Evolutionary conservation across 1,139 yeast genomes (phyloP).

Genomic region (Meyerozyma smithsonii): DNA sequence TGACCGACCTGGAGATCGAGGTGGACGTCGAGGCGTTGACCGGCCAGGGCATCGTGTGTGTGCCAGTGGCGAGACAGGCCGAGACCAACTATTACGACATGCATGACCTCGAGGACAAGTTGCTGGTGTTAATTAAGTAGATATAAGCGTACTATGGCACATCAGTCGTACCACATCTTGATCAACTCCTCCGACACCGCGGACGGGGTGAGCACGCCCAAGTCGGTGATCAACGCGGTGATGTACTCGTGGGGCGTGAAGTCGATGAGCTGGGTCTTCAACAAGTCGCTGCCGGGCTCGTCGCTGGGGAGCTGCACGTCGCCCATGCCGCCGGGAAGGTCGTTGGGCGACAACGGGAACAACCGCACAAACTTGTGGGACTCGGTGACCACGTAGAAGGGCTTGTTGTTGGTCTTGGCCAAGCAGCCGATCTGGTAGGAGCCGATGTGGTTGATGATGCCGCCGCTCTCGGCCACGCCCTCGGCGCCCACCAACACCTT

Average conservation of each 20-base stretch:
- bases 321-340: slow-evolving; percentile 65
- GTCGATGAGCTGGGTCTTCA: slow-evolving; percentile 55
- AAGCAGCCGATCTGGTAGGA: slow-evolving; percentile 92
- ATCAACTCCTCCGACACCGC: slow-evolving; percentile 97
- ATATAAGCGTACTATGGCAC: slow-evolving; percentile 2
- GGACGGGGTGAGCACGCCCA: slow-evolving; percentile 94
- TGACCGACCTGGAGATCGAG: slow-evolving; percentile 40
- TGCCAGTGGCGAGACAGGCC: slow-evolving; percentile 31
- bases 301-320: slow-evolving; percentile 15
- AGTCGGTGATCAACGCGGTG: slow-evolving; percentile 92
- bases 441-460: slow-evolving; percentile 93
- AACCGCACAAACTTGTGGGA: slow-evolving; percentile 94
- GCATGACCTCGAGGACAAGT: slow-evolving; percentile 29
- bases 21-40: slow-evolving; percentile 39
- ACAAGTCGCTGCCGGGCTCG: slow-evolving; percentile 23
- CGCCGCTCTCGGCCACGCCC: slow-evolving; percentile 98
- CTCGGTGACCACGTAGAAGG: slow-evolving; percentile 92
- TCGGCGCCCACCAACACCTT: slow-evolving; percentile 96
- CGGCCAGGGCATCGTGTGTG: slow-evolving; percentile 41
- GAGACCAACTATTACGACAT: slow-evolving; percentile 32
- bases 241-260: slow-evolving; percentile 95
- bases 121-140: slow-evolving; percentile 10
- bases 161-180: slow-evolving; percentile 91
- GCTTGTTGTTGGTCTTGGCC: slow-evolving; percentile 87
- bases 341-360: slow-evolving; percentile 92